Evolutionary conservation across 345 rosid species (phyloP).

Genomic region (Garcia nutans): DNA sequence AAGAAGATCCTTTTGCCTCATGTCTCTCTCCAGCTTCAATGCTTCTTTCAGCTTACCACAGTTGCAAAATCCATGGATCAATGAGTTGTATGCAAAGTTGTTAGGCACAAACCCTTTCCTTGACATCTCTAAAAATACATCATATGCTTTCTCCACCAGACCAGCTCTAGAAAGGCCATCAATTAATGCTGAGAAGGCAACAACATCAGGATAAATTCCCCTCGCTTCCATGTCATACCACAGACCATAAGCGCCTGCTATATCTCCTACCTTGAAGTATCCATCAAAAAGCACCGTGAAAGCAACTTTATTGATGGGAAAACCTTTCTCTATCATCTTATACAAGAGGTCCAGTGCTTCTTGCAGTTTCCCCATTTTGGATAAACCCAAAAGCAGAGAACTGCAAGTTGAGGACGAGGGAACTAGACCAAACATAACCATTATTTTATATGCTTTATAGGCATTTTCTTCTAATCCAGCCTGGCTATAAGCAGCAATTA

Average conservation of each 20-base stretch:
- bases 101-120: slow-evolving; percentile 57
- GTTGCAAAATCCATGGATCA: slow-evolving; percentile 61
- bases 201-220: slow-evolving; percentile 55
- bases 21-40: slow-evolving; percentile 48
- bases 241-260: slow-evolving; percentile 47
- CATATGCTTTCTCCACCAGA: slow-evolving; percentile 57
- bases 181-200: slow-evolving; percentile 67
- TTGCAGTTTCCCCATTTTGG: slow-evolving; percentile 47
- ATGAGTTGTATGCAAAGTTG: slow-evolving; percentile 60
- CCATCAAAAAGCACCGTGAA: slow-evolving; percentile 70
- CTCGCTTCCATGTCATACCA: slow-evolving; percentile 61
- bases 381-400: slow-evolving; percentile 62
- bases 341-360: slow-evolving; percentile 54
- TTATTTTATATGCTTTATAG: slow-evolving; percentile 42
- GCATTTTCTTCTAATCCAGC: slow-evolving; percentile 51
- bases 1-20: slow-evolving; percentile 56
- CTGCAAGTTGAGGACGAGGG: slow-evolving; percentile 67
- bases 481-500: slow-evolving; percentile 63
- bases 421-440: slow-evolving; percentile 44
- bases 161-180: slow-evolving; percentile 64
- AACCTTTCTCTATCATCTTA: slow-evolving; percentile 50
- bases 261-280: slow-evolving; percentile 50
- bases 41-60: slow-evolving; percentile 54
- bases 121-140: slow-evolving; percentile 52
- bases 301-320: slow-evolving; percentile 49